Conservation (phyloP, 805 yeast genomes). For the Naumovozyma dairenensis region DNA sequence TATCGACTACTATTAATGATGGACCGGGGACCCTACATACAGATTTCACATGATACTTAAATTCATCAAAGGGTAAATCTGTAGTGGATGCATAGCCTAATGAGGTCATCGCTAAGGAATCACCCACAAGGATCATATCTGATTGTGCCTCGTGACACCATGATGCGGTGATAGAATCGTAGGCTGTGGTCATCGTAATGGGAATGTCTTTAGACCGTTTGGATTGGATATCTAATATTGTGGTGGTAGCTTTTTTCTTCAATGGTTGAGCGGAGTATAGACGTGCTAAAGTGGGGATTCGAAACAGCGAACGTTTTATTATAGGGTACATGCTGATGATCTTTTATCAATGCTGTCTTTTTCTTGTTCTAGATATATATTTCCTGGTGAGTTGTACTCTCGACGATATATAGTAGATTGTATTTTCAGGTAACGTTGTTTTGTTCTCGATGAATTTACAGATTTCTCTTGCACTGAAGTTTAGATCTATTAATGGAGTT, state of each 20-base stretch:
- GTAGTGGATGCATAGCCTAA: slow-evolving; percentile 73
- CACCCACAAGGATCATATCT: slow-evolving; percentile 78
- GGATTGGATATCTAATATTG: slow-evolving; percentile 32
- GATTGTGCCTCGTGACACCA: slow-evolving; percentile 56
- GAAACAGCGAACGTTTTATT: neutral
- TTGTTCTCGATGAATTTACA: too few species aligned
- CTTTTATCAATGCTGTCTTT: too few species aligned
- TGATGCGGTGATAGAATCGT: slow-evolving; percentile 70
- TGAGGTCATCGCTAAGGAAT: slow-evolving; percentile 86
- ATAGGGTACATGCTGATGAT: neutral
- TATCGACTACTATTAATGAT: slow-evolving; percentile 69
- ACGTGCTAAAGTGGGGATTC: too few species aligned
- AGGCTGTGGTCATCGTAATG: slow-evolving; percentile 65
- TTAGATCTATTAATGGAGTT: too few species aligned
- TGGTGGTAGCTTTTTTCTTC: neutral
- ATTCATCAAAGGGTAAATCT: slow-evolving; percentile 69
- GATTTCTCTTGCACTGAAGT: too few species aligned
- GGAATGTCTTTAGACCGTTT: slow-evolving; percentile 31
- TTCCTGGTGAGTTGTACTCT: too few species aligned
- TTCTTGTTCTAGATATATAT: too few species aligned
- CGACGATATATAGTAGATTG: too few species aligned
- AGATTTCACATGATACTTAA: slow-evolving; percentile 64
- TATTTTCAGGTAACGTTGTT: too few species aligned
- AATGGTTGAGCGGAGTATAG: slow-evolving; percentile 4
- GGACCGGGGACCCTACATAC: slow-evolving; percentile 60